Base-by-base conservation (phyloP, 306 rosid genomes). In the Macrotyloma uniflorum region DNA sequence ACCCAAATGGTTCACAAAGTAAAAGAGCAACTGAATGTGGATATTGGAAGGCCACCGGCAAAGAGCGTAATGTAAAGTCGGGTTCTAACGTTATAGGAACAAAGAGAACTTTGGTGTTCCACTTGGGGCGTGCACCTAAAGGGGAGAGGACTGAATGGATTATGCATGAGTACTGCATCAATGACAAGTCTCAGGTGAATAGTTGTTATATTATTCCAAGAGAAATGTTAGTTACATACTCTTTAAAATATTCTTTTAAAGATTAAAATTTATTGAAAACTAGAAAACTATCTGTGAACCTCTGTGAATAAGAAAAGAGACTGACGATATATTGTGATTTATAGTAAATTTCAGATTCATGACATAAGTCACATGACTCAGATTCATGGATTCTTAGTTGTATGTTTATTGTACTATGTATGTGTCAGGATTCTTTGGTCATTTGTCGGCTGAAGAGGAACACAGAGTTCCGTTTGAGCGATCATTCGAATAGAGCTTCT, bases 141-240 rank as follows among this genome's bases (percentile, higher is more conserved):
- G 98, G 97, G 18, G 98, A 95, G 64, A 87, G 98, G 46, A 95
- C 98, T 5, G 98, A 92, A 80, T 95, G 98, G 98, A 92, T 95
- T 38, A 88, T 95, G 98, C 98, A 95, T 5, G 98, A 95, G 70
- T 95, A 95, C 62, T 89, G 92, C 85, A 49, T 88, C 79, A 84
- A 53, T 11, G 96, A 87, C 70, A 91, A 83, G 80, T 81, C 96
- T 50, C 99, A 91, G 93, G 98, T 89, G 74, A 83, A 20, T 80
- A 67, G 33, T 79, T 28, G 23, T 66, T 18, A 32, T 45, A 62
- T 63, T 22, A 42, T 13, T 26, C 7, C 4, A 46, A 9, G 24
- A 55, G 15, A 47, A 47, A 4, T 6, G 4, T 6, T 50, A 50
- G 10, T 4, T 13, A 15, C 16, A 15, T 16, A 46, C 6, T 43